phyloP scores from a whole-genome alignment of 192 early-diverging fungal species.

The Coemansia sp. region DNA sequence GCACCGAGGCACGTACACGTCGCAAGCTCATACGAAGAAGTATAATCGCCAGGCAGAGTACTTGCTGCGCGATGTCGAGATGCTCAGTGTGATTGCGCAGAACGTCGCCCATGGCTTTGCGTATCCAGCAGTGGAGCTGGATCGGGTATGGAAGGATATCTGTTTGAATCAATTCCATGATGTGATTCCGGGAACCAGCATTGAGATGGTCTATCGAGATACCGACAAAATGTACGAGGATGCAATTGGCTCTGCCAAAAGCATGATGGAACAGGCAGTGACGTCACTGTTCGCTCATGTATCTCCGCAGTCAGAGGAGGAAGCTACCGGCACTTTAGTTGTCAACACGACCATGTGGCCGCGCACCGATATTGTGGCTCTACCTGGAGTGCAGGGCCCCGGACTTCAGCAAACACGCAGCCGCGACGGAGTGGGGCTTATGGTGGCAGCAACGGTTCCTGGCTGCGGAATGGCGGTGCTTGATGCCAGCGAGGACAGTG shows the following conservation, averaged over 20 bases:
- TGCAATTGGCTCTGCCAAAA: conserved; percentile 32
- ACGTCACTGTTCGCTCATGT: conserved; percentile 32
- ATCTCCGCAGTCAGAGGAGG: conserved; percentile 8
- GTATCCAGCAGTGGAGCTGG: conserved; percentile 76
- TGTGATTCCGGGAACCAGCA: conserved; percentile 88
- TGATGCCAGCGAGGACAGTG: conserved; percentile 1
- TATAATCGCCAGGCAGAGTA: conserved; percentile 83
- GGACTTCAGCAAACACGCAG: conserved; percentile 31
- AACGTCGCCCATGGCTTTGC: conserved; percentile 21
- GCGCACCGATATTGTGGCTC: conserved; percentile 67
- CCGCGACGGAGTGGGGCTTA: conserved; percentile 25
- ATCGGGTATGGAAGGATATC: conserved; percentile 83
- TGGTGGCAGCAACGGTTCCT: conserved; percentile 37
- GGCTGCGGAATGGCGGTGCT: conserved; percentile 18
- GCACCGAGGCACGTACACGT: conserved; percentile 96
- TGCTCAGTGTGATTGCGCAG: conserved; percentile 59
- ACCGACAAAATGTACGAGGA: conserved; percentile 57
- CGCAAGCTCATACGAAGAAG: conserved; percentile 82
- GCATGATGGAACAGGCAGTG: conserved; percentile 53
- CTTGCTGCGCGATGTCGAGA: conserved; percentile 81
- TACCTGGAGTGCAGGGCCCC: conserved; percentile 39
- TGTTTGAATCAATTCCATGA: conserved; percentile 98
- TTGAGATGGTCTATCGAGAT: conserved; percentile 89
- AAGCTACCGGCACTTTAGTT: conserved; percentile 44
- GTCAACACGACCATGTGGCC: conserved; percentile 71